Evolutionary conservation across 2,329 filamentous ascomycete species (phyloP), one percentile per base, ranked within the genome.

Genomic region (Neofusicoccum laricinum): DNA sequence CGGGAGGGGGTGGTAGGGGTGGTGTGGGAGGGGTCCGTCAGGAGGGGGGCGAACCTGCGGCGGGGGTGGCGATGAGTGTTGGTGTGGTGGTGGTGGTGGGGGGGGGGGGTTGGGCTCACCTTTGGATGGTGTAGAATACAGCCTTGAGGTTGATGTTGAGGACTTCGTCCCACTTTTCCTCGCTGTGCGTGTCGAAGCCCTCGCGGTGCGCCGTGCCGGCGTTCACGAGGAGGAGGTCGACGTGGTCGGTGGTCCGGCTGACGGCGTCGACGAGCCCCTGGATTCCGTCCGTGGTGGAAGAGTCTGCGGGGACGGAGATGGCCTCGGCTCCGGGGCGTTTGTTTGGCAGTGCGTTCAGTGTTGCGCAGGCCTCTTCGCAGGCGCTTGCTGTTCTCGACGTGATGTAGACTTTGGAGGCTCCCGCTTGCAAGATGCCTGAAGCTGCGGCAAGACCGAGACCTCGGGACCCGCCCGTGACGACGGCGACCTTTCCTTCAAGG

Each of bases 141-240:
- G 75, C 73, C 15, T 75, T 67, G 12, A 78, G 76, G 49, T 78
- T 78, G 53, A 78, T 61, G 65, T 78, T 75, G n/a, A 78, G 66
- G 19, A 78, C 72, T 65, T 77, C 77, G 67, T 73, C 66, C 50
- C 69, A 75, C 19, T 71, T 68, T 69, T 69, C 12, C 14, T 38
- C 36, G 36, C 11, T 38, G 36, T 38, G 36, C 1, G 36, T 38
- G 36, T 38, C 36, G 36, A 38, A 38, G 11, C 36, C 36, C 14
- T 38, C 36, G 36, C 36, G 36, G 36, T 38, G 36, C 11, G 36
- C 36, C 6, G 14, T 11, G 14, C 77, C 77, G 10, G 77, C 77
- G 64, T 79, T 79, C 57, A 72, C 72, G 14, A 79, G 72, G 2
- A 78, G 69, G 50, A 79, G 77, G 59, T 79, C 75, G 10, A 78